Conservation (phyloP, 1,284 basidiomycete genomes). For the Puccinia triticina region DNA sequence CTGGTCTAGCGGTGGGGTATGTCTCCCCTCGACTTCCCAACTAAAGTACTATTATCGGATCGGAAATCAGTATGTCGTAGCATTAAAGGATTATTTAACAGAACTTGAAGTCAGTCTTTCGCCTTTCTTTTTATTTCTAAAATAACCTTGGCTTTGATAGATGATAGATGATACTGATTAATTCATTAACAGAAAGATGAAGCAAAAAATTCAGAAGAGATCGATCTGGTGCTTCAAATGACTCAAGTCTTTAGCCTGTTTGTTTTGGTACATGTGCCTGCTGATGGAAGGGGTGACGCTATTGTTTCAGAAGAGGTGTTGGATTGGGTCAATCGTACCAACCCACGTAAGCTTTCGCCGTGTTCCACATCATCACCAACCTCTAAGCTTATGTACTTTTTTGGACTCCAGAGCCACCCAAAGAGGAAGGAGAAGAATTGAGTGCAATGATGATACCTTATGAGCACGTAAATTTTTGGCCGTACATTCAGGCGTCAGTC, state of each 20-base stretch:
- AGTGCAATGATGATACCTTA: conserved; percentile 36
- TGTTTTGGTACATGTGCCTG: conserved; percentile 41
- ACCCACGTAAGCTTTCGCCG: conserved; percentile 39
- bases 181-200: conserved; percentile 32
- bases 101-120: conserved; percentile 42
- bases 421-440: conserved; percentile 48
- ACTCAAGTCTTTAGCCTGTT: conserved; percentile 44
- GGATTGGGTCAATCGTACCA: conserved; percentile 50
- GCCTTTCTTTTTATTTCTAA: background rate
- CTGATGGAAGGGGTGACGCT: conserved; percentile 47
- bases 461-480: conserved; percentile 51
- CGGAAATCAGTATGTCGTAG: conserved; percentile 44
- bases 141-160: background rate
- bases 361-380: background rate
- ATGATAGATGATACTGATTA: background rate
- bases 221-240: conserved; percentile 46
- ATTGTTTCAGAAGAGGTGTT: conserved; percentile 50
- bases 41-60: conserved; percentile 50
- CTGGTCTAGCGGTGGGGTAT: background rate
- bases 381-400: background rate
- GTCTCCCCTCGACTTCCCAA: conserved; percentile 45
- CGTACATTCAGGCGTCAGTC: conserved; percentile 51
- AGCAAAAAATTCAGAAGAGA: conserved; percentile 36
- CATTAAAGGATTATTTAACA: conserved; percentile 45
- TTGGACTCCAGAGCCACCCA: conserved; percentile 40